phyloP scores from a whole-genome alignment of 306 rosid species.

The Senna siamea region DNA sequence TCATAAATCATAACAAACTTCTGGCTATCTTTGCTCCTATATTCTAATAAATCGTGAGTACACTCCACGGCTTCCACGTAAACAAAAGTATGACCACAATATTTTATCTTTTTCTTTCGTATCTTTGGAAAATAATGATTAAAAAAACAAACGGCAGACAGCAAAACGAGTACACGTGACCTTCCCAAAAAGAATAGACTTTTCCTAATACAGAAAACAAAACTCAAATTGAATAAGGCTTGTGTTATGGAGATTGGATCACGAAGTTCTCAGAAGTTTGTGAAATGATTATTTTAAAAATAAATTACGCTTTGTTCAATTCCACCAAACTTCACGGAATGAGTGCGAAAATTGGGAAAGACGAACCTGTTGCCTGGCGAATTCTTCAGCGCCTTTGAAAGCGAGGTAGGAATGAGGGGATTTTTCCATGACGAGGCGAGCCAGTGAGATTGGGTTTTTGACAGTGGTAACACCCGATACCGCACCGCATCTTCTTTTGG shows the following conservation, averaged over 20 bases:
- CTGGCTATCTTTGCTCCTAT: neutral
- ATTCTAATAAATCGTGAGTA: neutral
- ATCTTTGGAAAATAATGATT: too few relatives aligned
- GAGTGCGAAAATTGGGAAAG: too few relatives aligned
- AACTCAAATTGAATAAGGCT: too few relatives aligned
- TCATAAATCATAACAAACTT: too few relatives aligned
- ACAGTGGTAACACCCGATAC: constrained; percentile 86
- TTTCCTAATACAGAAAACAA: neutral
- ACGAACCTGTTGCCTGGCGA: constrained; percentile 79
- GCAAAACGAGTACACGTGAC: constrained; percentile 9
- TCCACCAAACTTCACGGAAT: too few relatives aligned
- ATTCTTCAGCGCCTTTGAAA: constrained; percentile 85
- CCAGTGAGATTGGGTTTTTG: constrained; percentile 84
- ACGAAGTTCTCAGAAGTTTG: too few relatives aligned
- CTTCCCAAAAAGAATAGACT: neutral
- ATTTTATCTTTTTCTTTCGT: too few relatives aligned
- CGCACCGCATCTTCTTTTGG: constrained; percentile 85
- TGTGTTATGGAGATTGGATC: too few relatives aligned
- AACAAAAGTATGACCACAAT: neutral
- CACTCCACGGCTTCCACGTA: neutral
- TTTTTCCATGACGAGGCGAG: constrained; percentile 94
- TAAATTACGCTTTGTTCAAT: too few relatives aligned
- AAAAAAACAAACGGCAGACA: neutral
- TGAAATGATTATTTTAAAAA: too few relatives aligned
- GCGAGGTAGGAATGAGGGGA: constrained; percentile 97